Percentiles rank a stretch among this genome's conserved stretches.
phyloP scores from a whole-genome alignment of 2,329 filamentous ascomycete species.

The Stemphylium vesicarium region DNA sequence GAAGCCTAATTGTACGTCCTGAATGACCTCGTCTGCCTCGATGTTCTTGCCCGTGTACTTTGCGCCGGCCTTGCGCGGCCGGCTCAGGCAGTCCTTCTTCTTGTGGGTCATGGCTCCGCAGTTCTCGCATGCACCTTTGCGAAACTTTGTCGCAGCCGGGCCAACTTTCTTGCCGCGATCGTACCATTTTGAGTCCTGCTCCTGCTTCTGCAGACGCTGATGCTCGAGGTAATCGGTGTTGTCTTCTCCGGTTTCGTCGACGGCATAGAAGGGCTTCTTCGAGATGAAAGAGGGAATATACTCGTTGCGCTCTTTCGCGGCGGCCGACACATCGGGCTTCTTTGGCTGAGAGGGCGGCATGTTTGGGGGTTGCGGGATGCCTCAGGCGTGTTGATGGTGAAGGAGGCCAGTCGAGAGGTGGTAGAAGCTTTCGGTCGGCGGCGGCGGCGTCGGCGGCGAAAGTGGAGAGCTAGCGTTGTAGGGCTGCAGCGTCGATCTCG shows the following conservation, averaged over 20 bases:
- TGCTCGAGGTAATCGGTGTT: slow-evolving; percentile 89
- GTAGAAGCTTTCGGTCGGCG: slow-evolving; percentile 15
- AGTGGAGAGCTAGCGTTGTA: slow-evolving; percentile 34
- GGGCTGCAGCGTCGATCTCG: slow-evolving; percentile 34
- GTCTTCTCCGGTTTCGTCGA: slow-evolving; percentile 72
- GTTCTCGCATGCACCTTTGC: slow-evolving; percentile 98
- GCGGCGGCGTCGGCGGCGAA: slow-evolving; percentile 16
- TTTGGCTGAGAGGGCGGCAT: slow-evolving; percentile 56
- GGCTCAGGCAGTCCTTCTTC: slow-evolving; percentile 87
- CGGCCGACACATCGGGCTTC: slow-evolving; percentile 60
- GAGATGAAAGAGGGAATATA: slow-evolving; percentile 99
- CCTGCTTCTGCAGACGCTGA: slow-evolving; percentile 79
- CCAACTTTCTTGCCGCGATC: slow-evolving; percentile 84
- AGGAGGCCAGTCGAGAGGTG: slow-evolving; percentile 1
- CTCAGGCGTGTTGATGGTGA: background rate
- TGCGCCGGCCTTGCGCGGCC: slow-evolving; percentile 87
- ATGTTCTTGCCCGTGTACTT: slow-evolving; percentile 94
- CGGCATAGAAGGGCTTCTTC: slow-evolving; percentile 95
- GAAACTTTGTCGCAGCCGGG: slow-evolving; percentile 91
- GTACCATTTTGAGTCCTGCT: slow-evolving; percentile 84
- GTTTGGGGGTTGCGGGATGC: slow-evolving; percentile 13
- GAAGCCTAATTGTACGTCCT: slow-evolving; percentile 88
- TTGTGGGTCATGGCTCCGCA: slow-evolving; percentile 98
- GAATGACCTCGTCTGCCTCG: slow-evolving; percentile 85
- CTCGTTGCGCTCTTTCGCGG: slow-evolving; percentile 88